These are phyloP conservation scores for Teunomyces gatunensis DNA, from an alignment of 805 yeast species.

Conservation along the genomic window DNA sequence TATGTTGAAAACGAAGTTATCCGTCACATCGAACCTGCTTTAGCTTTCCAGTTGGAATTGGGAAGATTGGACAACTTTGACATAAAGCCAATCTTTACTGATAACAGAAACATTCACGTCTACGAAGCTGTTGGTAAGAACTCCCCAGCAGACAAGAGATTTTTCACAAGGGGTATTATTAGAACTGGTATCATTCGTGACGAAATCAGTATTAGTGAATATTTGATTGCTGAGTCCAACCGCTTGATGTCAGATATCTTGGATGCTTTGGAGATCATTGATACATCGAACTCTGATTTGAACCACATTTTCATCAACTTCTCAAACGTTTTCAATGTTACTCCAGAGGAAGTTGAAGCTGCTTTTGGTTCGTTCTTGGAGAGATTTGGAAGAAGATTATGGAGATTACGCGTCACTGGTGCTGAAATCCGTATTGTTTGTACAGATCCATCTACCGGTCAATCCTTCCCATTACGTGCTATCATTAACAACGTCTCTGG, in stretches of 20 bases:
- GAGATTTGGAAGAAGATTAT: conserved; percentile 93
- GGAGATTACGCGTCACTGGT: conserved; percentile 95
- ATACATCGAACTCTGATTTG: conserved; percentile 91
- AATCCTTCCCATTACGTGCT: conserved; percentile 94
- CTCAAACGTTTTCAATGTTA: conserved; percentile 90
- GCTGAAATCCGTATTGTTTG: conserved; percentile 97
- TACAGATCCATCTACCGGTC: conserved; percentile 81
- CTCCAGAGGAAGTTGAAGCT: conserved; percentile 94
- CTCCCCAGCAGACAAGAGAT: conserved; percentile 89
- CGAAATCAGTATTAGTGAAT: conserved; percentile 89
- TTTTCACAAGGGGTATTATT: conserved; percentile 94
- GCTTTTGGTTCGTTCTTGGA: conserved; percentile 98
- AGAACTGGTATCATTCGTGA: conserved; percentile 94
- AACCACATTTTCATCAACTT: conserved; percentile 97
- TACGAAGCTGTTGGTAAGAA: conserved; percentile 95
- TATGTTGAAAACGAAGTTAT: conserved; percentile 87
- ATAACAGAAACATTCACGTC: conserved; percentile 95
- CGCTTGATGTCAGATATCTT: conserved; percentile 93
- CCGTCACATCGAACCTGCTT: conserved; percentile 97
- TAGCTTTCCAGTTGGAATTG: conserved; percentile 95
- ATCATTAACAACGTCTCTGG: conserved; percentile 96
- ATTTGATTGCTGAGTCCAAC: conserved; percentile 93
- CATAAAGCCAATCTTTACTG: conserved; percentile 92
- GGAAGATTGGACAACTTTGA: conserved; percentile 92
- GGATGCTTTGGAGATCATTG: conserved; percentile 92